These are phyloP conservation scores for Camelina laxa DNA, from an alignment of 345 rosid species.

Conservation along the genomic window DNA sequence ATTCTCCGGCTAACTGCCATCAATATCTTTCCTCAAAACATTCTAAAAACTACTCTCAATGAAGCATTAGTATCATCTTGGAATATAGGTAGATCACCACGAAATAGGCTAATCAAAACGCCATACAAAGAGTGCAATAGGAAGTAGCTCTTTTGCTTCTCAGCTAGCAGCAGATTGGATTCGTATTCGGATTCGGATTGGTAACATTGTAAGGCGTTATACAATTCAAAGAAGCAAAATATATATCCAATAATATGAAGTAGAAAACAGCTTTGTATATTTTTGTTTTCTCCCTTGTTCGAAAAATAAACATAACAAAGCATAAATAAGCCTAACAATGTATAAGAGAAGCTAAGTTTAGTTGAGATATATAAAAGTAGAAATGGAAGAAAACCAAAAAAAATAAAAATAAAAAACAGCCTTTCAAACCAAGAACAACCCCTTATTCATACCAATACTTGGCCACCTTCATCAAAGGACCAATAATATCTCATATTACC, in stretches of 20 bases:
- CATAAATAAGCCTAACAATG: constrained; percentile 22
- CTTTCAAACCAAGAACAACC: constrained; percentile 30
- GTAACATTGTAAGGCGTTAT: not conserved
- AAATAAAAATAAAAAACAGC: constrained; percentile 3
- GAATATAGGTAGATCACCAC: too few relatives aligned
- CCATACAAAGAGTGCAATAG: too few relatives aligned
- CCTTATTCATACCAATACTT: constrained; percentile 42
- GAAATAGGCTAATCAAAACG: too few relatives aligned
- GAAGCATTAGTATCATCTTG: too few relatives aligned
- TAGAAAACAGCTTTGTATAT: not conserved
- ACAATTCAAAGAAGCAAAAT: constrained; percentile 30
- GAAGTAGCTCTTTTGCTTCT: too few relatives aligned
- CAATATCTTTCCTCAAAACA: too few relatives aligned
- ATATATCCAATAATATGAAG: not conserved
- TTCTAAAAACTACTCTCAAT: too few relatives aligned
- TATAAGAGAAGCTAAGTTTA: constrained; percentile 18
- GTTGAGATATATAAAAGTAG: constrained; percentile 24
- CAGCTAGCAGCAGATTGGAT: too few relatives aligned
- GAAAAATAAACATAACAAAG: constrained; percentile 13
- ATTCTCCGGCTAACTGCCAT: not conserved
- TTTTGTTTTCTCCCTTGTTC: constrained; percentile 4
- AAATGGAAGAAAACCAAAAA: not conserved
- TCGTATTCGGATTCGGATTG: too few relatives aligned
- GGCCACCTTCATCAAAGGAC: constrained; percentile 34
- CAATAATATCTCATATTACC: constrained; percentile 43